Base-by-base conservation (phyloP, 2,329 filamentous ascomycete genomes). In the Colletotrichum sp. region DNA sequence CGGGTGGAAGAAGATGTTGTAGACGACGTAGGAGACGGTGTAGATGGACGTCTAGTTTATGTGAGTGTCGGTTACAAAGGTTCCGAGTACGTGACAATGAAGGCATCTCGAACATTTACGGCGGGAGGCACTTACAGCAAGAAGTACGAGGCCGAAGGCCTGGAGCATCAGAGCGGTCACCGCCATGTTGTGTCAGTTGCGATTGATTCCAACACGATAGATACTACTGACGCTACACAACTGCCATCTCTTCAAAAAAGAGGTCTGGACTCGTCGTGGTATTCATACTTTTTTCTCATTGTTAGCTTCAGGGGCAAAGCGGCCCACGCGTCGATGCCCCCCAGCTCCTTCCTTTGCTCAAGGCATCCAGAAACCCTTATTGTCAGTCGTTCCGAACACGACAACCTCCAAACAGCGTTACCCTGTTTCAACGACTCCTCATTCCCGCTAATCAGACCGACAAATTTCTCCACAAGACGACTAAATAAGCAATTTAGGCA, bases 1-100 rank as follows among this genome's bases (percentile, higher is more conserved):
- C 3, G 84, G 84, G 72, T 85, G 84, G 36, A 85, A 77, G 76
- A 79, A 81, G 75, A 85, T 72, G 71, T 84, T 84, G 78, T 83
- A 83, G 32, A 83, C 30, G 15, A 75, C 63, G 49, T 49, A 64
- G 3, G 66, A 55, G 52, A 62, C 10, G 13, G 57, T 65, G 12
- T 76, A 77, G 13, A 76, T 8, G 2, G 44, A 13, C 5, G 44
- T 30, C 76, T 76, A 24, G 2, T 34, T 4, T 7, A 21, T 15
- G 8, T 16, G 34, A 34, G 21, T 2, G 8, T 28, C 15, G 6
- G 21, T 67, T 3, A 59, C 60, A 30, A 30, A 30, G 36, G 6
- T 49, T 49, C n/a, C 10, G 59, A 62, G 18, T 0, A 8, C 8
- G n/a, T 18, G 7, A n/a, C 16, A 59, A 26, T 28, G 16, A 59